Conservation (phyloP, 306 rosid species). For the Lithocarpus polystachyus region DNA sequence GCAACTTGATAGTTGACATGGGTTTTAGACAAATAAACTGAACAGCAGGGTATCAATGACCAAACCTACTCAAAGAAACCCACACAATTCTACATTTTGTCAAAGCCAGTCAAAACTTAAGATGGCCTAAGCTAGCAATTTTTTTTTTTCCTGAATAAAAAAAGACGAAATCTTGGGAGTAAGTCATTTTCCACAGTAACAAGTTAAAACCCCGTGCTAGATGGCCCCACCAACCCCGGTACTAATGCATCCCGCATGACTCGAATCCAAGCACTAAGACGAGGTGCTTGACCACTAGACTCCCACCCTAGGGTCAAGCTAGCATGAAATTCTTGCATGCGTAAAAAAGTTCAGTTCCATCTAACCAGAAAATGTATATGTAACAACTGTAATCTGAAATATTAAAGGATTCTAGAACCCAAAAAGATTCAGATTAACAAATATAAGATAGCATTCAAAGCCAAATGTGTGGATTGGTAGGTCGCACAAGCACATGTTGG, state of each 20-base stretch:
- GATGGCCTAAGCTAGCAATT: not conserved
- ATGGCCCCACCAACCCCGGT: no score
- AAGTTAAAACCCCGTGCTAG: no score
- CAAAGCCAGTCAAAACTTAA: not conserved
- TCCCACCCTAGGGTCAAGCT: not conserved
- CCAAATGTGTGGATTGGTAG: not conserved
- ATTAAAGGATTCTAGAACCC: not conserved
- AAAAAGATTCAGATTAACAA: not conserved
- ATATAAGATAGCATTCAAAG: not conserved
- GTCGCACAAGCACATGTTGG: not conserved
- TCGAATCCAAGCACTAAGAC: no score
- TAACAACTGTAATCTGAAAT: not conserved
- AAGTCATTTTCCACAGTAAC: no score
- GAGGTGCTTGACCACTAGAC: no score
- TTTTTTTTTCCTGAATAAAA: no score
- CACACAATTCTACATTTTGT: not conserved
- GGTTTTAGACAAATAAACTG: not conserved
- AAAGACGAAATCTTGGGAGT: no score
- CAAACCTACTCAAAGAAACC: not conserved
- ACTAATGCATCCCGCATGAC: rapidly evolving
- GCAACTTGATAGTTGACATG: not conserved
- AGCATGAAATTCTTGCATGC: slow-evolving; percentile 14
- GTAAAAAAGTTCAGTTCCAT: not conserved
- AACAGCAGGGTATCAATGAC: not conserved
- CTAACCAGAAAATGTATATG: not conserved